These are phyloP conservation scores for Isatis tinctoria DNA, from an alignment of 345 rosid species.

Conservation along the genomic window DNA sequence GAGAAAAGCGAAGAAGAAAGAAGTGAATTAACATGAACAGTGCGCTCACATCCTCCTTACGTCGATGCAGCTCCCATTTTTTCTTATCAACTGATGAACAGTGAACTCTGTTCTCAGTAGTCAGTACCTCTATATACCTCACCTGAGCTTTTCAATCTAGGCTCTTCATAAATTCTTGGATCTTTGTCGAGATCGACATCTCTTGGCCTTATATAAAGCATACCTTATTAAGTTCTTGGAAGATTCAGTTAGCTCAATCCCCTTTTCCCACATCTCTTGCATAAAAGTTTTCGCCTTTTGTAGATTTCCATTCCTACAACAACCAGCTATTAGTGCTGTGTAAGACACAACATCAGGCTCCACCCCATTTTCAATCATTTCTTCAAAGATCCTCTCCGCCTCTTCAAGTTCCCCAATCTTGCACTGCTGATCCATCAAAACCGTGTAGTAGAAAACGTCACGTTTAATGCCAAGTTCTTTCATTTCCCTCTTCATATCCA, in stretches of 20 bases:
- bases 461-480: constrained; percentile 39
- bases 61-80: not conserved
- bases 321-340: constrained; percentile 51
- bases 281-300: not conserved
- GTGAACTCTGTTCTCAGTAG: not conserved
- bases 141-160: not conserved
- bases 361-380: constrained; percentile 53
- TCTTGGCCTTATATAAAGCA: constrained; percentile 25
- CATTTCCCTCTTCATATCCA: constrained; percentile 44
- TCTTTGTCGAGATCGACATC: not conserved
- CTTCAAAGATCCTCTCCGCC: constrained; percentile 42
- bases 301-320: constrained; percentile 33
- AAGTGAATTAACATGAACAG: not conserved
- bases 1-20: not conserved
- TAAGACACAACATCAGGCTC: constrained; percentile 56
- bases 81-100: not conserved
- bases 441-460: constrained; percentile 57
- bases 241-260: not conserved
- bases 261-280: not conserved
- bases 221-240: not conserved
- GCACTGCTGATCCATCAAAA: constrained; percentile 51
- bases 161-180: not conserved
- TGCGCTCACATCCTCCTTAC: not conserved
- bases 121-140: not conserved
- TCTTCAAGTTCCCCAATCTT: constrained; percentile 43